phyloP scores from a whole-genome alignment of 345 rosid genomes.

The Orychophragmus violaceus region DNA sequence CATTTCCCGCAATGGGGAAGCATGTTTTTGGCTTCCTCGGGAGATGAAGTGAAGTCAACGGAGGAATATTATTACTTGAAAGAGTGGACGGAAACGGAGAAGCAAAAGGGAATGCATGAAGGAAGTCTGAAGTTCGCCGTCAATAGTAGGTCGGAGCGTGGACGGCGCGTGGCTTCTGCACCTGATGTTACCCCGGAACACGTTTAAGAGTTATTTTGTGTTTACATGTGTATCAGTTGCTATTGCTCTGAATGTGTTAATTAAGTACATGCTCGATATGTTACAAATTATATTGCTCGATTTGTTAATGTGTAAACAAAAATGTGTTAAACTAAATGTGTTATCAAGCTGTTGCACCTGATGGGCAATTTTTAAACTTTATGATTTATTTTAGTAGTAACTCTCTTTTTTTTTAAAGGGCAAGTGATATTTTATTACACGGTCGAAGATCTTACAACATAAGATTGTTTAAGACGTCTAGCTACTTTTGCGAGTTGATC shows the following conservation, averaged over 20 bases:
- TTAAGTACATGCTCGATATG: neutral
- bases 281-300: too few relatives aligned
- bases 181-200: slow-evolving; percentile 39
- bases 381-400: too few relatives aligned
- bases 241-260: neutral
- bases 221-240: slow-evolving; percentile 7
- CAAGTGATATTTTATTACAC: too few relatives aligned
- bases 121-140: slow-evolving; percentile 66
- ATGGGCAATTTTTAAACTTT: too few relatives aligned
- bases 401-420: too few relatives aligned
- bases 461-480: too few relatives aligned
- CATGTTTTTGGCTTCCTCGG: slow-evolving; percentile 57
- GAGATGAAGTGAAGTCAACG: slow-evolving; percentile 37
- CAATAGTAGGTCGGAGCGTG: slow-evolving; percentile 75
- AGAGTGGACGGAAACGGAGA: slow-evolving; percentile 68
- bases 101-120: slow-evolving; percentile 53
- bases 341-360: too few relatives aligned
- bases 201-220: slow-evolving; percentile 32
- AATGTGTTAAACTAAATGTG: too few relatives aligned
- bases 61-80: slow-evolving; percentile 62
- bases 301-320: too few relatives aligned
- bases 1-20: slow-evolving; percentile 90
- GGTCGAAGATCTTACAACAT: too few relatives aligned
- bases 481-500: too few relatives aligned
- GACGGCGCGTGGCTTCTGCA: slow-evolving; percentile 38